A percentile compares a stretch with the other conserved stretches of the same genome.
Conservation (phyloP, 495 filamentous ascomycete genomes). For the Aspergillus leporis region DNA sequence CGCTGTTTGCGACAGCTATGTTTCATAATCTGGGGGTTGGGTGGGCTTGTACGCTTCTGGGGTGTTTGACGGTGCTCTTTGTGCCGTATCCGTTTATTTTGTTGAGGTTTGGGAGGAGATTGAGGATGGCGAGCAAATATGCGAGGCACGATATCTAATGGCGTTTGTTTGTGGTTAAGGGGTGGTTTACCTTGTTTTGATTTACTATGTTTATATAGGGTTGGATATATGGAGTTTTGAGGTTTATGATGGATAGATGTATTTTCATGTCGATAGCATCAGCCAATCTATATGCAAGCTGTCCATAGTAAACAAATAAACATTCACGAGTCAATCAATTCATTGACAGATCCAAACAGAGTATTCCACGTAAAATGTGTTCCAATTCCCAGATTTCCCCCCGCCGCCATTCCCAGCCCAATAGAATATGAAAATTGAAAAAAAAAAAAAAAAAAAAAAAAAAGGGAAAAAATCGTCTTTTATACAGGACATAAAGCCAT, state of each 20-base stretch:
- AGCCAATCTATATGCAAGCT: slow-evolving; percentile 1
- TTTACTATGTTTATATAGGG: no score
- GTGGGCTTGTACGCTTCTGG: slow-evolving; percentile 63
- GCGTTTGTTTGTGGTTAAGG: slow-evolving; percentile 5
- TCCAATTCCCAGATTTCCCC: slow-evolving; percentile 6
- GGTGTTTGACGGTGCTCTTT: slow-evolving; percentile 48
- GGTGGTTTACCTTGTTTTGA: no score
- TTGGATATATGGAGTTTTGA: slow-evolving; percentile 15
- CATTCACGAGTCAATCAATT: background rate
- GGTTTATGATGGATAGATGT: background rate
- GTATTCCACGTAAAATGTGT: slow-evolving; percentile 4
- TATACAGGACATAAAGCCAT: slow-evolving; percentile 12
- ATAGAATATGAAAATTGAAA: background rate
- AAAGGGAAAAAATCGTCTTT: slow-evolving; percentile 10
- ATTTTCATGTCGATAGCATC: background rate
- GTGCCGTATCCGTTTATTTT: slow-evolving; percentile 42
- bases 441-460: slow-evolving; percentile 2
- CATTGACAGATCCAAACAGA: background rate
- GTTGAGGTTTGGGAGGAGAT: slow-evolving; percentile 29
- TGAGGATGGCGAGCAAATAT: slow-evolving; percentile 29
- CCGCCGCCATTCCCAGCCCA: slow-evolving; percentile 1
- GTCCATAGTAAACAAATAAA: background rate
- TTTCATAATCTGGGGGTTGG: slow-evolving; percentile 62
- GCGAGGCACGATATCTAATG: slow-evolving; percentile 19
- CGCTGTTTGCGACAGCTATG: slow-evolving; percentile 46